Evolutionary conservation across 2,329 filamentous ascomycete genomes (phyloP).

Genomic region (Phialophora chinensis): DNA sequence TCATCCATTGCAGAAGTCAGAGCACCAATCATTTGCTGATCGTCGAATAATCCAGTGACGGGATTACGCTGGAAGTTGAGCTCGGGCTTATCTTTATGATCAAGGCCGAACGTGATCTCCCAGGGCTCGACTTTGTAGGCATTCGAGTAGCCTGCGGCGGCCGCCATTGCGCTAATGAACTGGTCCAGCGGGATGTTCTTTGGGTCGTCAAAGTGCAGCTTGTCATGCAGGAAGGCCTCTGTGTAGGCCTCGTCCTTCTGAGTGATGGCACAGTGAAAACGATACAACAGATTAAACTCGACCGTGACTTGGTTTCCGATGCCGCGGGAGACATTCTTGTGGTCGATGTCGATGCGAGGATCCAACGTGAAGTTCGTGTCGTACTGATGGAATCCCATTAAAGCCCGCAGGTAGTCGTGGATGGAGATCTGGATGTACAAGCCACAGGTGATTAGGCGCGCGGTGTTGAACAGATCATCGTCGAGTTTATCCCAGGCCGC

Average conservation of each 20-base stretch:
- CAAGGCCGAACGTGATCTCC: constrained; percentile 4
- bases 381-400: constrained; percentile 8
- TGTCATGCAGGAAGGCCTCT: not conserved
- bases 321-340: not conserved
- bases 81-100: not conserved
- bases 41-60: not conserved
- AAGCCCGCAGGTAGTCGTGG: constrained; percentile 4
- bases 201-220: not conserved
- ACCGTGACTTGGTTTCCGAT: constrained; percentile 10
- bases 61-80: constrained; percentile 6
- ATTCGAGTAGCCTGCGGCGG: not conserved
- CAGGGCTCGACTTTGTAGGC: not conserved
- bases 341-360: constrained; percentile 6
- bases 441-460: not conserved
- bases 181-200: not conserved
- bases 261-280: constrained; percentile 5
- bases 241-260: constrained; percentile 6
- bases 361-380: constrained; percentile 1
- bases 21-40: constrained; percentile 7
- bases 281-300: constrained; percentile 1
- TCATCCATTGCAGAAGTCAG: constrained; percentile 2
- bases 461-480: constrained; percentile 7
- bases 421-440: constrained; percentile 4
- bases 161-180: not conserved
- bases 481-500: constrained; percentile 7